Evolutionary conservation across 2,329 filamentous ascomycete genomes (phyloP), one percentile per base, ranked within the genome.

Genomic region (Dothistroma septosporum): DNA sequence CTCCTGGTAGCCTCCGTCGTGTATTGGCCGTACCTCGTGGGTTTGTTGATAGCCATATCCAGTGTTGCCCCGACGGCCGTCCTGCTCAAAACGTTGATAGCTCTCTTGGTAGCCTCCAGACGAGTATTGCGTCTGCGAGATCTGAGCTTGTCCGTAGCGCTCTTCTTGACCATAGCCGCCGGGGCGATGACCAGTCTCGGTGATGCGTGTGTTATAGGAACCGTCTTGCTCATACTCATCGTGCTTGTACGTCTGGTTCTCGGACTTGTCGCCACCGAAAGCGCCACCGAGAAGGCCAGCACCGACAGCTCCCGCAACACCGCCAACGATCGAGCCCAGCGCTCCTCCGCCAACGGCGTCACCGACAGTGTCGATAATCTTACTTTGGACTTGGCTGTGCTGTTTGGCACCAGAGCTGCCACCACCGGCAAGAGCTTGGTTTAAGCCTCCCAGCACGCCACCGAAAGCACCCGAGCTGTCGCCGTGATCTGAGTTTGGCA

Each of bases 271-370:
- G 59, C 62, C 67, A 16, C 80, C 79, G 56, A 88, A 83, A 14
- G 82, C 82, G 12, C 83, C 82, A 11, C 86, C 84, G 9, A 95
- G 82, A 16, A 92, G 76, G 44, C 84, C 85, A 37, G 83, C 83
- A 32, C 81, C 80, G 62, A 83, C 75, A 28, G 78, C 80, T 32
- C 81, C 78, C 31, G 89, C 88, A 35, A 89, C 75, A 31, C 87
- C 85, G 58, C 87, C 87, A 12, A 96, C 79, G 48, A 96, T 77
- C 24, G 87, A 87, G 32, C 89, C 88, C 1, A 91, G 73, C 11
- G 84, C 84, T 54, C 87, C 85, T 53, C 86, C 86, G 49, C 85
- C 85, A 53, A 85, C 82, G 52, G 83, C 84, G 66, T 87, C 81
- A 61, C 82, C 81, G 8, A 83, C 83, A 56, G 83, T 72, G 68